A percentile compares a stretch with the other conserved stretches of the same genome.
phyloP scores from a whole-genome alignment of 2,329 filamentous ascomycete species.

The Coniochaeta pulveracea region DNA sequence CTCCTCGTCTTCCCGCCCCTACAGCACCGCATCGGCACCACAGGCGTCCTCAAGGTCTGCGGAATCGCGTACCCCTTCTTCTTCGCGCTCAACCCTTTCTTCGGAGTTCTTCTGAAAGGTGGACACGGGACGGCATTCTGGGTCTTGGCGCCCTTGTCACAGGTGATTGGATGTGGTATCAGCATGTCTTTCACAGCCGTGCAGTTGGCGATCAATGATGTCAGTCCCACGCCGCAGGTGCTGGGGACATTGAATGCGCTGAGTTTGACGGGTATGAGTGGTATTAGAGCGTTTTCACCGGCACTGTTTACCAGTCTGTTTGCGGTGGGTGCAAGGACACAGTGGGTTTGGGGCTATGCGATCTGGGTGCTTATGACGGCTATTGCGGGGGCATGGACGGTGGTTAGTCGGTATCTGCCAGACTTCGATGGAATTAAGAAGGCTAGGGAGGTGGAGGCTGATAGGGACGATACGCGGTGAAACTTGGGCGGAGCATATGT shows the following conservation, averaged over 20 bases:
- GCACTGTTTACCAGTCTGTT: constrained; percentile 56
- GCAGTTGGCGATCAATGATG: constrained; percentile 66
- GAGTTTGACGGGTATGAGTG: constrained; percentile 49
- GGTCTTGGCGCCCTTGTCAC: constrained; percentile 28
- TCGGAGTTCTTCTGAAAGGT: constrained; percentile 43
- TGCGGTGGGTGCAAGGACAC: constrained; percentile 51
- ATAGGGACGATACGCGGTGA: too few species aligned
- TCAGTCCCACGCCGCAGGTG: constrained; percentile 50
- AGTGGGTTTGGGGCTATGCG: constrained; percentile 52
- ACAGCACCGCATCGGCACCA: constrained; percentile 55
- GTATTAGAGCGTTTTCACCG: constrained; percentile 53
- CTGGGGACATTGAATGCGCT: constrained; percentile 64
- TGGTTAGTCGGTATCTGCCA: constrained; percentile 21
- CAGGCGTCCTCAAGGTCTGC: constrained; percentile 49
- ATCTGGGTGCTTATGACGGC: constrained; percentile 49
- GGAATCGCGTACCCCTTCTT: constrained; percentile 51
- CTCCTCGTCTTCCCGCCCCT: constrained; percentile 58
- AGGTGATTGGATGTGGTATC: constrained; percentile 49
- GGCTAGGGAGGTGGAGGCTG: constrained; percentile 7
- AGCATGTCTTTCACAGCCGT: constrained; percentile 60
- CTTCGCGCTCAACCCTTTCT: constrained; percentile 40
- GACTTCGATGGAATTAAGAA: constrained; percentile 18
- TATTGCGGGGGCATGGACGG: constrained; percentile 20
- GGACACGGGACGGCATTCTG: constrained; percentile 42
- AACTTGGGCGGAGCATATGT: too few species aligned